Evolutionary conservation across 768 basidiomycete genomes (phyloP), one percentile per base, ranked within the genome.

Genomic region (Boletus subparvulus): DNA sequence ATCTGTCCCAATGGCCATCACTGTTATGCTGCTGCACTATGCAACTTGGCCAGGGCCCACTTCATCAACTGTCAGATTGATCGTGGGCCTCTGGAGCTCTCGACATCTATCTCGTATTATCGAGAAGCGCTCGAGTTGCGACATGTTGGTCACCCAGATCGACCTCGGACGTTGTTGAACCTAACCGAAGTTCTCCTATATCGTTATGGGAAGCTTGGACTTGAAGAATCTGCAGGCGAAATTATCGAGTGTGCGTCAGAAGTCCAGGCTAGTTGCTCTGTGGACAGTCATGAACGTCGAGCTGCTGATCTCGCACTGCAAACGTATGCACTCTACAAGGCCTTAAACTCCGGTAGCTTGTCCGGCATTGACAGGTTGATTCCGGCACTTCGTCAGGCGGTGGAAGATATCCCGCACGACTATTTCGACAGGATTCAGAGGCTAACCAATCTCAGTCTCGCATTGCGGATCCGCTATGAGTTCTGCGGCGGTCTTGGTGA

Each of bases 391-490:
- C 28, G 24, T 9, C n/a, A 32, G 16, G 36, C 39, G 3, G 46
- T 37, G 3, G 26, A 28, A 7, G 6, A 41, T 16, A 13, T 16
- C 30, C 50, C 47, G 7, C 26, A 37, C 0, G 39, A 41, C 14
- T 64, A 66, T 37, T 36, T 59, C 10, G 41, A 55, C 32, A 54
- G 36, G 39, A 19, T 43, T 12, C 19, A 9, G 19, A 37, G 30
- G n/a, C 28, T 62, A 1, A 50, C 14, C 49, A 66, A 59, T 49
- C 66, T 69, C 14, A 60, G 43, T 10, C 40, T 50, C n/a, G 52
- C 55, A 19, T 56, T 66, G 30, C 42, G 24, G 47, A 14, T 32
- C 12, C 50, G 50, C 2, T 61, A 53, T 17, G 36, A 50, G n/a
- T 21, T 45, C 13, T 14, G 3, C 2, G n/a, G 39, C 6, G 9